Percentiles rank a stretch among this genome's conserved stretches.
Conservation (phyloP, 495 filamentous ascomycete species). For the Aspergillus homomorphus region DNA sequence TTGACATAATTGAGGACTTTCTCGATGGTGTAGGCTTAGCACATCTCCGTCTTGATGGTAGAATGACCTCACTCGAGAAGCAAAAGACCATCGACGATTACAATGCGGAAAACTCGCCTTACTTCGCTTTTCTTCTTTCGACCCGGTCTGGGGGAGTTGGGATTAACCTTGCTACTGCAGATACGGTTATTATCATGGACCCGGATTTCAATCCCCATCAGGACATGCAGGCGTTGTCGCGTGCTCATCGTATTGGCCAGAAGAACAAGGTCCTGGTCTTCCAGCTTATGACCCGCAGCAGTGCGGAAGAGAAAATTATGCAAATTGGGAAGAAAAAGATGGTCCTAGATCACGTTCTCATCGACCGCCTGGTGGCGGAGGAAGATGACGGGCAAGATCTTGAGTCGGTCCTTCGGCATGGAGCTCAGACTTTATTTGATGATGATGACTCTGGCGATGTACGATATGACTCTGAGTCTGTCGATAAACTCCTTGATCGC, state of each 20-base stretch:
- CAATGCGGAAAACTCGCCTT: slow-evolving; percentile 76
- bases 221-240: slow-evolving; percentile 91
- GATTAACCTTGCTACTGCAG: slow-evolving; percentile 95
- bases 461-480: slow-evolving; percentile 70
- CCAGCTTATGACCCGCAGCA: slow-evolving; percentile 84
- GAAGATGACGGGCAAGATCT: slow-evolving; percentile 73
- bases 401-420: slow-evolving; percentile 85
- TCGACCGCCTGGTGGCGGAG: slow-evolving; percentile 80
- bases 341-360: slow-evolving; percentile 87
- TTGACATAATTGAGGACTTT: slow-evolving; percentile 92
- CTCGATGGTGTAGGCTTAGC: slow-evolving; percentile 64
- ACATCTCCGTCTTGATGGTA: slow-evolving; percentile 85
- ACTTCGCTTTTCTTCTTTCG: slow-evolving; percentile 88
- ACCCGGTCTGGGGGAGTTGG: slow-evolving; percentile 94
- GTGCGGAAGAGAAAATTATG: slow-evolving; percentile 92
- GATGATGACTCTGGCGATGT: slow-evolving; percentile 66
- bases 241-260: slow-evolving; percentile 94
- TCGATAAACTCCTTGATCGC: slow-evolving; percentile 87
- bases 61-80: slow-evolving; percentile 72
- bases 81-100: slow-evolving; percentile 91
- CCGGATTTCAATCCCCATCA: slow-evolving; percentile 99
- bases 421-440: slow-evolving; percentile 80
- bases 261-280: slow-evolving; percentile 94
- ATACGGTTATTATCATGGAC: slow-evolving; percentile 97
- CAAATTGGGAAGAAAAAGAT: slow-evolving; percentile 96